Conservation (phyloP, 768 basidiomycete genomes). For the Boletus rex-veris region DNA sequence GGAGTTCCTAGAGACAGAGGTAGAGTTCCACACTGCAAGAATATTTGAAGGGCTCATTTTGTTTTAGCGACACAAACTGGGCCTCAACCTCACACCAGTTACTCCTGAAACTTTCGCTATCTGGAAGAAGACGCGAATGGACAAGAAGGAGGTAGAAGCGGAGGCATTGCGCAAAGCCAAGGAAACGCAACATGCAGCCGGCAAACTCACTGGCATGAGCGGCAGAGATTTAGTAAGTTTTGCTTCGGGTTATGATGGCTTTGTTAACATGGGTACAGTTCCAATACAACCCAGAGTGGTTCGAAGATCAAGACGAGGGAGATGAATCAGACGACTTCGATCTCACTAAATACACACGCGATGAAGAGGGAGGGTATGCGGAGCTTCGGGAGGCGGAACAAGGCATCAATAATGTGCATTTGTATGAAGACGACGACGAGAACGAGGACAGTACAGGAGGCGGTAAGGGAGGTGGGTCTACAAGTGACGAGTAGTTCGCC, state of each 20-base stretch:
- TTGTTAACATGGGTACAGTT: constrained; percentile 49
- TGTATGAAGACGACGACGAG: constrained; percentile 23
- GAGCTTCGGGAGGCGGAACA: constrained; percentile 24
- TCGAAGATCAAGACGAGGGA: constrained; percentile 67
- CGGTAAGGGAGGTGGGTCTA: neutral
- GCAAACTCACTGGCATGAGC: constrained; percentile 91
- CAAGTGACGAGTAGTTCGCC: neutral
- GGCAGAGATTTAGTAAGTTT: constrained; percentile 84
- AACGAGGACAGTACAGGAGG: too few species aligned
- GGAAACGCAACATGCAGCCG: constrained; percentile 74
- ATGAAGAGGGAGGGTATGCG: constrained; percentile 29
- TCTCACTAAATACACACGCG: constrained; percentile 53
- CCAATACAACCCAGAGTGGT: constrained; percentile 95
- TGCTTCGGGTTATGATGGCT: neutral
- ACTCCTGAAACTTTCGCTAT: constrained; percentile 86
- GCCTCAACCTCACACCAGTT: constrained; percentile 85
- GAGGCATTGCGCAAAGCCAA: constrained; percentile 82
- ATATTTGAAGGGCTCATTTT: neutral
- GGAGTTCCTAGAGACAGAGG: constrained; percentile 97
- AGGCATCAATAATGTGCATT: constrained; percentile 9
- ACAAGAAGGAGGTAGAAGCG: constrained; percentile 90
- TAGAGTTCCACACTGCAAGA: constrained; percentile 32
- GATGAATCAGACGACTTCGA: constrained; percentile 51
- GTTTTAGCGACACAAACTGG: constrained; percentile 87
- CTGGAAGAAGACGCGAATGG: constrained; percentile 94